Evolutionary conservation across 202 grass and related monocot genomes (phyloP), one percentile per base, ranked within the genome.

Genomic region (Zoysia matrella): DNA sequence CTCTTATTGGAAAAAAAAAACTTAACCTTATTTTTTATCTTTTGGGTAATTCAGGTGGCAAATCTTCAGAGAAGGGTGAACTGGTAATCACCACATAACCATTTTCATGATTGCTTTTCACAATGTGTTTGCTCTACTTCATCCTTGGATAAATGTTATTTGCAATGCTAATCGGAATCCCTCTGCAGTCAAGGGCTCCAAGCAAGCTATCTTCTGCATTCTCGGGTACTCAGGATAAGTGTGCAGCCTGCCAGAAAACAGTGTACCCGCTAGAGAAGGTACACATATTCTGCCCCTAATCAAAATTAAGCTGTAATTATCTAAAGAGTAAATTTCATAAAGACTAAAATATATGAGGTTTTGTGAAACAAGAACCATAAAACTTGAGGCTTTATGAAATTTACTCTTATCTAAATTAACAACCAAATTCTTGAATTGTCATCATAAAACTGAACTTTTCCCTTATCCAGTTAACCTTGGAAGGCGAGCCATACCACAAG

Each of bases 231-330:
- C 94, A 97, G 80, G 94, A 97, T 67, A 97, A 94, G 54, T 97
- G 94, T 15, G 79, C 90, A 50, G 80, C 82, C 49, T 97, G 94
- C 82, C 76, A 89, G 63, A 97, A 97, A 88, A 97, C 94, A 4
- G 94, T 92, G 22, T 97, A 97, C 68, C 92, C 94, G 8, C 84
- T 97, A 57, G 94, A 97, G 57, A 97, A 94, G 94, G 94, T 97
- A 86, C 65, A 72, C 0, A 79, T 82, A 50, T 39, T 13, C 11
- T 8, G 18, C 36, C 8, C n/a, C 40, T 50, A 0, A 4, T 40
- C 22, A 30, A 30, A 30, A 30, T 30, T 30, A 30, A 30, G 22
- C 22, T 30, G 22, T 30, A 30, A 30, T 30, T 30, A 30, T 30
- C 22, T 30, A 30, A 30, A 30, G 22, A 30, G 22, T 30, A 30